Conservation (phyloP, 805 yeast species). For the Ogataea polymorpha region DNA sequence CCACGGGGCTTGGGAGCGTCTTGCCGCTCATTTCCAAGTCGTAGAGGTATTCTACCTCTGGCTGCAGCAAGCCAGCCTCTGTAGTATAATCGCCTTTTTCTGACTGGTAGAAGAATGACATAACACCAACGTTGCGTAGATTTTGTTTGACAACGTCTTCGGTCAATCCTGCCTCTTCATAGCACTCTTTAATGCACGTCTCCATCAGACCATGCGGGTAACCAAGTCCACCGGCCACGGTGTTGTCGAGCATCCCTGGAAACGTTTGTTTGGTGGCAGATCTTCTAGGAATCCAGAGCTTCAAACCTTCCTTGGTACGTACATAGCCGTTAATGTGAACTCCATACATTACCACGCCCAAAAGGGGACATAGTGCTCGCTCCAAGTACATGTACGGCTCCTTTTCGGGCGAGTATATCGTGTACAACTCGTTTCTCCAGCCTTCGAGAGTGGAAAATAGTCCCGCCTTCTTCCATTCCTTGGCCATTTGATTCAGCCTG, state of each 20-base stretch:
- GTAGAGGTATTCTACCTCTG: slow-evolving; percentile 80
- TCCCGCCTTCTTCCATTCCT: slow-evolving; percentile 35
- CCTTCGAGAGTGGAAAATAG: slow-evolving; percentile 46
- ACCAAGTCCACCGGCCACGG: slow-evolving; percentile 94
- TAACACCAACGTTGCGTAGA: slow-evolving; percentile 55
- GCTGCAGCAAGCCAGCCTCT: slow-evolving; percentile 68
- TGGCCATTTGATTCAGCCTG: slow-evolving; percentile 43
- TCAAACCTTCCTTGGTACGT: slow-evolving; percentile 28
- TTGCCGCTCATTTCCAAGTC: slow-evolving; percentile 59
- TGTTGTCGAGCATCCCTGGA: slow-evolving; percentile 89
- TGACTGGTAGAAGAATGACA: slow-evolving; percentile 59
- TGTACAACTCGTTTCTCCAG: slow-evolving; percentile 86
- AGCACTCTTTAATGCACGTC: slow-evolving; percentile 80
- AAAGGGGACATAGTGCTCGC: slow-evolving; percentile 72
- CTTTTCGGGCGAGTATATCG: slow-evolving; percentile 56
- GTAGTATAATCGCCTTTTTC: slow-evolving; percentile 29
- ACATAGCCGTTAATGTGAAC: slow-evolving; percentile 83
- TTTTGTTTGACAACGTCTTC: slow-evolving; percentile 46
- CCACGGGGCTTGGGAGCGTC: slow-evolving; percentile 55
- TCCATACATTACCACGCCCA: slow-evolving; percentile 91
- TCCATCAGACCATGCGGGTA: slow-evolving; percentile 72
- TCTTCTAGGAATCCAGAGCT: slow-evolving; percentile 84
- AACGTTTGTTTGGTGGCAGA: slow-evolving; percentile 77
- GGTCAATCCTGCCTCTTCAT: slow-evolving; percentile 85
- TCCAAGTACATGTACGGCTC: slow-evolving; percentile 68